Evolutionary conservation across 2,329 filamentous ascomycete genomes (phyloP), one percentile per base, ranked within the genome.

Genomic region (Sarocladium strictum): DNA sequence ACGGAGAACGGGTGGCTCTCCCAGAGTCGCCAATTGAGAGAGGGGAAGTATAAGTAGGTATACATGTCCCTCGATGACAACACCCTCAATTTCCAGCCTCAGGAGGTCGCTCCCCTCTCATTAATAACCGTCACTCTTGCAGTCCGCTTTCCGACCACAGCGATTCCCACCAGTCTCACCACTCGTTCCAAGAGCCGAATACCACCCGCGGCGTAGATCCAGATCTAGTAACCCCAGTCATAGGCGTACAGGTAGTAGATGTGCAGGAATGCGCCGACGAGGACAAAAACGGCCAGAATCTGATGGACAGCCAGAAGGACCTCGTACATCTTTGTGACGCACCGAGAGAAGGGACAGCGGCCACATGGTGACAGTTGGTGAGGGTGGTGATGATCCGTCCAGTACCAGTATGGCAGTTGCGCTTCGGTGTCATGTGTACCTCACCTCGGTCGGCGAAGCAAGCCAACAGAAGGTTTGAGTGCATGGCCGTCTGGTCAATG

Each of bases 401-500:
- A 70, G 12, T 63, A 61, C 70, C 61, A 71, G 56, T 69, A 71
- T 11, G 56, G 54, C 6, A 60, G 56, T 1, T 54, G 53, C 1
- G 64, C 17, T 40, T 70, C 65, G 4, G 57, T 54, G 14, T 54
- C 51, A 17, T 68, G 64, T n/a, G n/a, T n/a, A n/a, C n/a, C n/a
- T 59, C 53, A 11, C 62, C 62, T 15, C 59, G 59, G 0, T 55
- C 23, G 17, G 58, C 33, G 55, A 67, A 67, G 59, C 67, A 63
- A 3, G 35, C 59, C 33, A 66, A 54, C 1, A 70, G 62, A 56
- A 71, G 61, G 4, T 65, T 41, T 2, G 67, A 69, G 57, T 72
- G 70, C 2, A 72, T 19, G 1, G 91, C 85, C 7, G 89, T 91
- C 74, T 92, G 89, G 75, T 89, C 90, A 58, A 93, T 87, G 64